Evolutionary conservation across 2,329 filamentous ascomycete genomes (phyloP).

Genomic region (Cordyceps javanica): DNA sequence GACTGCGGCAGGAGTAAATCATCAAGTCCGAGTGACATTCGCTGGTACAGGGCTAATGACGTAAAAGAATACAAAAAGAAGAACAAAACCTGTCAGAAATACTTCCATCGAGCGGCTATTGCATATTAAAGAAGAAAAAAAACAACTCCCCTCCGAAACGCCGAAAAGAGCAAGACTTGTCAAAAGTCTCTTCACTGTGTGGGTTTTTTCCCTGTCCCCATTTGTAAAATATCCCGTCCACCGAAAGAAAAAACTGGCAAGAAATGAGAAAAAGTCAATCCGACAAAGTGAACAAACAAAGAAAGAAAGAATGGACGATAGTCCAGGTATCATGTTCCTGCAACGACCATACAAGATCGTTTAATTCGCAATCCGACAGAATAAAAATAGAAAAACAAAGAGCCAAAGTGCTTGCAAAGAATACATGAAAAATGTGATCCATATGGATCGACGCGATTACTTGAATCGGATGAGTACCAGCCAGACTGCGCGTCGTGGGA

Average conservation of each 20-base stretch:
- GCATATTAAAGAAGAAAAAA: neutral
- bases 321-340: constrained; percentile 11
- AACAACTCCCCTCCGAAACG: neutral
- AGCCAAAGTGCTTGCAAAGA: neutral
- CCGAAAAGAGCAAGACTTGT: neutral
- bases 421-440: constrained; percentile 8
- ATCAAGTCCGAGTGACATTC: too few relatives aligned
- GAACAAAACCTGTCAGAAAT: too few relatives aligned
- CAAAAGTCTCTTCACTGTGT: neutral
- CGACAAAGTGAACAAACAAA: neutral
- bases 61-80: too few relatives aligned
- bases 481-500: neutral
- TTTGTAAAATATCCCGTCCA: neutral
- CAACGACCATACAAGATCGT: neutral
- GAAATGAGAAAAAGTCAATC: neutral
- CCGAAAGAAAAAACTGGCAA: neutral
- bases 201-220: neutral
- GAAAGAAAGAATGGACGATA: constrained; percentile 1
- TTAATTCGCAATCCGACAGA: neutral
- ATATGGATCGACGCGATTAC: constrained; percentile 4
- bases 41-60: too few relatives aligned
- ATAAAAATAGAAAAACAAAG: neutral
- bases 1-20: too few relatives aligned
- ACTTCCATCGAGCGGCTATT: too few relatives aligned
- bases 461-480: neutral